These are phyloP conservation scores for Tetradesmus lagerheimii DNA, from an alignment of 139 green algal genomes.

Conservation along the genomic window DNA sequence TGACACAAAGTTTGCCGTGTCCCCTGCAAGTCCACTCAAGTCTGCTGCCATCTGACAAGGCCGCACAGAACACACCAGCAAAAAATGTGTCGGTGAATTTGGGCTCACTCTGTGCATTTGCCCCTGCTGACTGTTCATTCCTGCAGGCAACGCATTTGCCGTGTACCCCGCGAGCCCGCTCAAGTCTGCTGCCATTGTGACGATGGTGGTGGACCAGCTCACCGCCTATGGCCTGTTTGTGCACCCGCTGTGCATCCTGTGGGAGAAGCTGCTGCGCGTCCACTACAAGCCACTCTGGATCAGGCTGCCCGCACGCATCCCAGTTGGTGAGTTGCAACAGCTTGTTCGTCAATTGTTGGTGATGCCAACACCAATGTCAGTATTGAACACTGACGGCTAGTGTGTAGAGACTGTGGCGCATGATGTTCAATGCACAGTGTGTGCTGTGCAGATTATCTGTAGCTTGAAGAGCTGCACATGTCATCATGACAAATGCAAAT, in stretches of 20 bases:
- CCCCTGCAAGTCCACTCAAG: neutral
- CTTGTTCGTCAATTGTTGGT: no score
- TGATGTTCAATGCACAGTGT: no score
- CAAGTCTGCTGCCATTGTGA: constrained; percentile 12
- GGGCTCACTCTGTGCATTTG: neutral
- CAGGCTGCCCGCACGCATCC: constrained; percentile 1
- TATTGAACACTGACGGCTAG: no score
- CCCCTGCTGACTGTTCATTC: neutral
- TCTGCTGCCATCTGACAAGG: neutral
- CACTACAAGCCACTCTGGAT: constrained; percentile 23
- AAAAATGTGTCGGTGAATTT: no score
- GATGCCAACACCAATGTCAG: no score
- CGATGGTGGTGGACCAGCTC: constrained; percentile 42
- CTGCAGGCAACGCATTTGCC: constrained; percentile 44
- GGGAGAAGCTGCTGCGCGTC: constrained; percentile 26
- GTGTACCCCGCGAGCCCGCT: neutral
- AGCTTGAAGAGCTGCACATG: no score
- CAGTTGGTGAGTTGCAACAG: constrained; percentile 13
- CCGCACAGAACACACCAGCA: no score
- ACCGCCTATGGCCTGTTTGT: constrained; percentile 37
- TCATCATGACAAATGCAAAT: no score
- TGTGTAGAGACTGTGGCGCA: no score
- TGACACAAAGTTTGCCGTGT: constrained; percentile 41
- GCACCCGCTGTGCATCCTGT: constrained; percentile 39
- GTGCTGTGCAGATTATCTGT: no score